Percentiles rank a stretch among this genome's conserved stretches.
These are phyloP conservation scores for Oryza rufipogon DNA, from an alignment of 176 grass and related monocot genomes.

Conservation along the genomic window DNA sequence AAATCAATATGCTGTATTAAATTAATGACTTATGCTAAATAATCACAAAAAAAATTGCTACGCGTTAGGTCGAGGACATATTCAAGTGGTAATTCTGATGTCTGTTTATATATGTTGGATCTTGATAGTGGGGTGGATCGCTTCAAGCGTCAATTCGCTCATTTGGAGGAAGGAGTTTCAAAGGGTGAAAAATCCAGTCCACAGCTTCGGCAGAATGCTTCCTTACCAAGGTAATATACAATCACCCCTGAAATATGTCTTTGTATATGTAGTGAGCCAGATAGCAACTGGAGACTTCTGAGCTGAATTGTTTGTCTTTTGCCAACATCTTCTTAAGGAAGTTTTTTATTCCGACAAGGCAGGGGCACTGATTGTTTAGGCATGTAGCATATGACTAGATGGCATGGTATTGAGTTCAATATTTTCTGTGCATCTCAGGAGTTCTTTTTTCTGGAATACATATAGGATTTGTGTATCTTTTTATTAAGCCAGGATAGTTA, in stretches of 20 bases:
- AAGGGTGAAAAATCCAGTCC: conserved; percentile 81
- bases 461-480: no score
- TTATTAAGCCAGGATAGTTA: no score
- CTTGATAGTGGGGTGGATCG: conserved; percentile 90
- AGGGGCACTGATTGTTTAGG: background rate
- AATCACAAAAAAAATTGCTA: conserved; percentile 3
- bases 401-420: background rate
- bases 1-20: conserved; percentile 14
- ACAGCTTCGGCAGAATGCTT: conserved; percentile 78
- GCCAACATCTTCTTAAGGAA: conserved; percentile 26
- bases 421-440: background rate
- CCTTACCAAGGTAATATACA: conserved; percentile 81
- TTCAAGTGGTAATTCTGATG: conserved; percentile 21
- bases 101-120: conserved; percentile 40
- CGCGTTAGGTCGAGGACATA: conserved; percentile 14
- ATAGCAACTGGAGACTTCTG: background rate
- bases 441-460: background rate
- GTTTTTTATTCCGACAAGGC: background rate
- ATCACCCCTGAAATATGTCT: background rate
- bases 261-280: background rate
- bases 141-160: conserved; percentile 93
- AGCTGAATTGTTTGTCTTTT: background rate
- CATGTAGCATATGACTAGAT: conserved; percentile 14
- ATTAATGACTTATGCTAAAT: conserved; percentile 8
- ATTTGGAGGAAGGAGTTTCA: conserved; percentile 85